Evolutionary conservation across 371 early-diverging fungal genomes (phyloP), one percentile per base, ranked within the genome.

Genomic region (Circinella minor): DNA sequence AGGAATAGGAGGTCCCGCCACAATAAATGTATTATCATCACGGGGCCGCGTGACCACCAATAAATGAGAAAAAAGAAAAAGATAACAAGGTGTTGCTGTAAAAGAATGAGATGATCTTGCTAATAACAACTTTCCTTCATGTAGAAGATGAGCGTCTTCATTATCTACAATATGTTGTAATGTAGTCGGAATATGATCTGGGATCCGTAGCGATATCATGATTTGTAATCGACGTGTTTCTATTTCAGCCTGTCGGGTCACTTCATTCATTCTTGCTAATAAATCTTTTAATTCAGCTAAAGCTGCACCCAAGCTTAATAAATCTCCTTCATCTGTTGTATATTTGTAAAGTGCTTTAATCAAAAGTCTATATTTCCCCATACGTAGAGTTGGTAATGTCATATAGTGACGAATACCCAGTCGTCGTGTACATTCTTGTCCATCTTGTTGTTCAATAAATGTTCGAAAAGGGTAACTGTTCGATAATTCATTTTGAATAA

Each of bases 61-160:
- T 2, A 74, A 69, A 70, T 81, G 81, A 13, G 81, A 68, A 38
- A 81, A 81, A n/a, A 81, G 59, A 36, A 81, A 76, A 13, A 81
- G 10, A 55, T 77, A 73, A 18, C 77, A 77, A n/a, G 67, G 37
- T 0, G 63, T 66, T 3, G 71, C 67, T 3, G 61, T 69, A 4
- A 79, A 66, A 8, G 81, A 77, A 65, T 77, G 79, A 0, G 67
- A 70, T 0, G 77, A 71, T 3, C 77, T 66, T 4, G 76, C 69
- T 0, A 81, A 67, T 55, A 70, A 66, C 9, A 81, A 39, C 0
- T 63, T 62, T 17, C 77, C 77, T 63, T 81, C 75, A 20, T 76
- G 67, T 4, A 81, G 43, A 2, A 81, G 65, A 8, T 15, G 36
- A 6, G 68, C 63, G 17, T 70, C 10, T 1, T 77, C 66, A 4